Evolutionary conservation across 1,284 basidiomycete species (phyloP), one percentile per base, ranked within the genome.

Genomic region (Austroboletus olivaceoglutinosus): DNA sequence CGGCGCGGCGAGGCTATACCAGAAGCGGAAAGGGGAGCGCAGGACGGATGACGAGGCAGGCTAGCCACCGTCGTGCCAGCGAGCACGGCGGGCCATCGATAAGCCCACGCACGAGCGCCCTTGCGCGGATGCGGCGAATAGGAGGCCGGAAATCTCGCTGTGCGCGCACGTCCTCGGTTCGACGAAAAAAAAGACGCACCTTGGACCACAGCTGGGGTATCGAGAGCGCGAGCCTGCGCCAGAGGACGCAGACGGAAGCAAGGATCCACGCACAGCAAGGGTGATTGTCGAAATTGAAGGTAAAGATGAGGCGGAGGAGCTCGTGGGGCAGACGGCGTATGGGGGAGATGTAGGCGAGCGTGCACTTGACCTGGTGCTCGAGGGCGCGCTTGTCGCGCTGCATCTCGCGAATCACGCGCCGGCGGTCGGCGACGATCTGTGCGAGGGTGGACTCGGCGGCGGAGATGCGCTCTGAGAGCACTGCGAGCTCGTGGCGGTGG

Each of bases 171-270:
- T 3, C 3, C 8, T 2, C 5, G 21, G 12, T 10, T 10, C n/a
- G 19, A 45, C 18, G 13, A 45, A 18, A 38, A 9, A 25, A 22
- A 51, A 22, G 18, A 71, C 81, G 66, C 64, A 86, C 85, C 77
- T 85, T 88, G 41, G 85, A 84, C 86, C 86, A 89, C 31, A 89
- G 63, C 38, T 61, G 74, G 5, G 86, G 86, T 70, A 86, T 85
- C 18, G 74, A 72, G 21, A 89, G 70, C 1, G 78, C 77, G 43
- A 86, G 71, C 49, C 75, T 71, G 39, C 86, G 72, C 86, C 86
- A 89, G 16, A 75, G 68, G 7, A 73, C 64, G 57, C 80, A 86
- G 3, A 89, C 84, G 1, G 82, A 76, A 2, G 83, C 74, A 39
- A 87, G 74, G 23, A 82, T 76, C 87, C 86, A 89, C 13, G 83